Percentiles rank a stretch among this genome's conserved stretches.
Evolutionary conservation across 2,329 filamentous ascomycete genomes (phyloP).

Genomic region (Cytospora piceae): DNA sequence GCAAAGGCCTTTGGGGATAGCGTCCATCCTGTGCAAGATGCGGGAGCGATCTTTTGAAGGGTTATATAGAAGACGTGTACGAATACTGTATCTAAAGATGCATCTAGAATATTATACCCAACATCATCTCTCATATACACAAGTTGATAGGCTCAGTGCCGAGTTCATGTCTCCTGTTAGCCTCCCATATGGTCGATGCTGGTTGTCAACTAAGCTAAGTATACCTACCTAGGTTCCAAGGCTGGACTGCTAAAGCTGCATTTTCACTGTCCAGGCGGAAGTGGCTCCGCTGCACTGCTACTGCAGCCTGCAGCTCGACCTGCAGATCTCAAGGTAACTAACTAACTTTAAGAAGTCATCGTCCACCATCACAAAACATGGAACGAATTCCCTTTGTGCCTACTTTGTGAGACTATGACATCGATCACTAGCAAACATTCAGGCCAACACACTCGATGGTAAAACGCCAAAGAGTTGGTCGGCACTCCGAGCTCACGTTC

Average conservation of each 20-base stretch:
- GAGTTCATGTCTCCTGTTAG: not conserved
- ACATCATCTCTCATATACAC: not conserved
- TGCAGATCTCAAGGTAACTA: not conserved
- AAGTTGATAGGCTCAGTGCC: not conserved
- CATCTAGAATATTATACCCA: not conserved
- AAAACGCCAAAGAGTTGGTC: not conserved
- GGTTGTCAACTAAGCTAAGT: not conserved
- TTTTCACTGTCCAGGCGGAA: no score
- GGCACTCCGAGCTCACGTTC: not conserved
- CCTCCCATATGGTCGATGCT: not conserved
- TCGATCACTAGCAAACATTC: not conserved
- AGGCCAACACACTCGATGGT: not conserved
- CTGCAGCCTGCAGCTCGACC: not conserved
- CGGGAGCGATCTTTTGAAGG: constrained; percentile 19
- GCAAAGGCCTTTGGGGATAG: constrained; percentile 32
- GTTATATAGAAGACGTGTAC: not conserved
- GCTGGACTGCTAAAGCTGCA: no score
- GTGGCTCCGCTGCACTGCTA: no score
- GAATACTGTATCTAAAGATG: not conserved
- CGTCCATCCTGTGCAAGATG: constrained; percentile 15
- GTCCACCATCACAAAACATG: not conserved
- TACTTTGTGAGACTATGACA: not conserved
- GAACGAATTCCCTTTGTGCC: not conserved
- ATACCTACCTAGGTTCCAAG: no score
- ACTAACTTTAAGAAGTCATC: no score